Evolutionary conservation across 2,329 filamentous ascomycete genomes (phyloP).

Genomic region (Incumbomyces delicatus): DNA sequence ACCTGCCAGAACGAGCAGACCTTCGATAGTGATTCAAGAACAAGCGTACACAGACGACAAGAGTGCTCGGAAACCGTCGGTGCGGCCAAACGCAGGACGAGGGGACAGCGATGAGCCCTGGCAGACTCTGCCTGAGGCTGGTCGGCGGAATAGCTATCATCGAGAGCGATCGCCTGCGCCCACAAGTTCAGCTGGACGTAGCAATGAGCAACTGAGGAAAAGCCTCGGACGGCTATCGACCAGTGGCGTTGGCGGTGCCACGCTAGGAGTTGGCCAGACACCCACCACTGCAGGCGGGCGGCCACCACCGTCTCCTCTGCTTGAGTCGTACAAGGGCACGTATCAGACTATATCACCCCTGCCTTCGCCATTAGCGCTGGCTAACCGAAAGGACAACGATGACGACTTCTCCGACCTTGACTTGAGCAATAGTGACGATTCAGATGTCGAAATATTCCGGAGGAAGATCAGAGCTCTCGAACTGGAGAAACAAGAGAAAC

Average conservation of each 20-base stretch:
- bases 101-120: slow-evolving; percentile 11
- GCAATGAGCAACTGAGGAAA: slow-evolving; percentile 14
- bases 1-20: slow-evolving; percentile 9
- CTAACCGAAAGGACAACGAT: slow-evolving; percentile 46
- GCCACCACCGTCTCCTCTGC: slow-evolving; percentile 69
- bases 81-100: slow-evolving; percentile 13
- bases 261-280: slow-evolving; percentile 27
- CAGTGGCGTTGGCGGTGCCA: slow-evolving; percentile 22
- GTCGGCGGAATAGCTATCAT: slow-evolving; percentile 13
- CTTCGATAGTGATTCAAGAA: slow-evolving; percentile 4
- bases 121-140: slow-evolving; percentile 24
- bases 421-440: slow-evolving; percentile 24
- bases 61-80: slow-evolving; percentile 9
- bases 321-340: slow-evolving; percentile 86
- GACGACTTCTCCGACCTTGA: slow-evolving; percentile 41
- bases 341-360: slow-evolving; percentile 93
- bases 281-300: slow-evolving; percentile 28
- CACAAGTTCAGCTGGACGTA: slow-evolving; percentile 11
- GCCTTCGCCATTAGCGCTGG: slow-evolving; percentile 65
- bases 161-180: slow-evolving; percentile 20
- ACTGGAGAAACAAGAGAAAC: slow-evolving; percentile 23
- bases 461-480: slow-evolving; percentile 22
- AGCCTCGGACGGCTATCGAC: slow-evolving; percentile 22
- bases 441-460: slow-evolving; percentile 36
- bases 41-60: slow-evolving; percentile 10